A percentile compares a stretch with the other conserved stretches of the same genome.
phyloP scores from a whole-genome alignment of 1,284 basidiomycete genomes.

The Coniferiporia sulphurascens region DNA sequence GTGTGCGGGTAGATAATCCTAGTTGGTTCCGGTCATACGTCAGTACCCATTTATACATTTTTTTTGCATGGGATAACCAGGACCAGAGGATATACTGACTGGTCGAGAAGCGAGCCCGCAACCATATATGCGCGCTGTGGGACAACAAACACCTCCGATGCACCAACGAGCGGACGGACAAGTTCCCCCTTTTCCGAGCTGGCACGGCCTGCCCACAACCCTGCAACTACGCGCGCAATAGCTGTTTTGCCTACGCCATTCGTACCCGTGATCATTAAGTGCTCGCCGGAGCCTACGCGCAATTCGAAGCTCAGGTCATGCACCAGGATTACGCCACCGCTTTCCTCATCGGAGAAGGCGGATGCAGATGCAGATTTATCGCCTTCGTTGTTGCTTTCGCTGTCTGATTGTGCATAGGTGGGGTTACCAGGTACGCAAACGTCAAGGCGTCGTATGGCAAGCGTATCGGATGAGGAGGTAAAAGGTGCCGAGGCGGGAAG shows the following conservation, averaged over 20 bases:
- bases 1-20: conserved; percentile 80
- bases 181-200: conserved; percentile 32
- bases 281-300: conserved; percentile 73
- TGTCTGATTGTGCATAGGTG: not conserved
- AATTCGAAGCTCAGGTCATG: conserved; percentile 43
- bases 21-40: not conserved
- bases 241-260: conserved; percentile 95
- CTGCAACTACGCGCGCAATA: conserved; percentile 85
- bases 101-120: conserved; percentile 82
- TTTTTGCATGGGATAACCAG: not conserved
- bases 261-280: conserved; percentile 91
- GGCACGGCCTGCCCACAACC: conserved; percentile 68
- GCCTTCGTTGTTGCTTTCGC: not conserved
- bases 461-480: conserved; percentile 33
- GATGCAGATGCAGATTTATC: not conserved
- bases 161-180: conserved; percentile 38
- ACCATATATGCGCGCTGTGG: conserved; percentile 93
- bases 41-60: conserved; percentile 2
- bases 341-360: conserved; percentile 23
- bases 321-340: conserved; percentile 12
- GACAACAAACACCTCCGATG: conserved; percentile 74
- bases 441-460: conserved; percentile 69
- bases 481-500: conserved; percentile 47
- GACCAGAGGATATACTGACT: conserved; percentile 41
- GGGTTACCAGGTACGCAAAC: conserved; percentile 58